These are phyloP conservation scores for Colletotrichum sublineola DNA, from an alignment of 2,329 filamentous ascomycete species.

Conservation along the genomic window DNA sequence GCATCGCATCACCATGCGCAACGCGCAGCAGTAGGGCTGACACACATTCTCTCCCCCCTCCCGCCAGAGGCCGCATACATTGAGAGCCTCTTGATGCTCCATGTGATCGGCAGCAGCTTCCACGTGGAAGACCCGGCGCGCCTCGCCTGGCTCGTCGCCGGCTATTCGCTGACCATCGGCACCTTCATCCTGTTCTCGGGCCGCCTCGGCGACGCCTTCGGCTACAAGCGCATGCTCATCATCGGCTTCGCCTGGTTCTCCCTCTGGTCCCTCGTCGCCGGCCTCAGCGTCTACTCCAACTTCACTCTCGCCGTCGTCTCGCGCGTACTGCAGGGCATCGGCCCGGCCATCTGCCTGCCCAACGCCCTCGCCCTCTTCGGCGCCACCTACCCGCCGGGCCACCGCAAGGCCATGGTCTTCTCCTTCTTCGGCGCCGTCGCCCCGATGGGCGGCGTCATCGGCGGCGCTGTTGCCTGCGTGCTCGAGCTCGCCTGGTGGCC, in stretches of 20 bases:
- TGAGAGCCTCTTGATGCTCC: slow-evolving; percentile 38
- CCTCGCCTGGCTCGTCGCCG: slow-evolving; percentile 70
- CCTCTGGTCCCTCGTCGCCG: slow-evolving; percentile 65
- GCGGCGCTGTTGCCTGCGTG: slow-evolving; percentile 57
- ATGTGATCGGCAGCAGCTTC: slow-evolving; percentile 33
- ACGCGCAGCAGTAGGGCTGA: not conserved
- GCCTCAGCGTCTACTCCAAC: slow-evolving; percentile 52
- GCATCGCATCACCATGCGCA: slow-evolving; percentile 46
- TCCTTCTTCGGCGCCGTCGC: slow-evolving; percentile 62
- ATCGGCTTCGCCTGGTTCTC: slow-evolving; percentile 69
- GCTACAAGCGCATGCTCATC: slow-evolving; percentile 69
- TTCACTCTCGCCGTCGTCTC: slow-evolving; percentile 51
- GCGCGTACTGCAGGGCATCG: slow-evolving; percentile 68
- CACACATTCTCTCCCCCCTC: slow-evolving; percentile 10
- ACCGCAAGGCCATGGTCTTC: slow-evolving; percentile 72
- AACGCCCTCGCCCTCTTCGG: slow-evolving; percentile 75
- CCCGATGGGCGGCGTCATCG: slow-evolving; percentile 60
- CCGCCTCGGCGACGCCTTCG: slow-evolving; percentile 70
- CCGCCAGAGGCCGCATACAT: slow-evolving; percentile 51
- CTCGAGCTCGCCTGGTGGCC: slow-evolving; percentile 60
- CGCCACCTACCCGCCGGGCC: slow-evolving; percentile 67
- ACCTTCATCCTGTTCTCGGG: slow-evolving; percentile 72
- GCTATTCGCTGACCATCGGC: slow-evolving; percentile 68
- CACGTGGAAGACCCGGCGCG: slow-evolving; percentile 48
- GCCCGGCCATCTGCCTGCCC: slow-evolving; percentile 72